These are phyloP conservation scores for Cercospora sesami DNA, from an alignment of 2,329 filamentous ascomycete genomes.

Conservation along the genomic window DNA sequence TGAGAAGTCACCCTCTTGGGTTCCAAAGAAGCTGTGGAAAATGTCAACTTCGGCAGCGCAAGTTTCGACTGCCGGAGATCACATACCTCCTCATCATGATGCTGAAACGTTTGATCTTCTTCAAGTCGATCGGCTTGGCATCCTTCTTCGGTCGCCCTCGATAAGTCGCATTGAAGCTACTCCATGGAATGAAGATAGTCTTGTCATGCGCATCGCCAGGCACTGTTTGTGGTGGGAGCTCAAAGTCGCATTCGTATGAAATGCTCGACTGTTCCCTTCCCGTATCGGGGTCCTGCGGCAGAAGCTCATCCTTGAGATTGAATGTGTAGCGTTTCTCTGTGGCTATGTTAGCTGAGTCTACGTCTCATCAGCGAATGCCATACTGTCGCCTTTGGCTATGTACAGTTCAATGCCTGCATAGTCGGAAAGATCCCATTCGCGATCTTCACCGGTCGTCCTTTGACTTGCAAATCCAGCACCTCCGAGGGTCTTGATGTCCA, in stretches of 20 bases:
- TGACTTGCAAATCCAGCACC: constrained; percentile 83
- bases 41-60: background rate
- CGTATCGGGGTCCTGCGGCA: constrained; percentile 57
- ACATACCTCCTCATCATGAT: constrained; percentile 77
- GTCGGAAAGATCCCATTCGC: constrained; percentile 62
- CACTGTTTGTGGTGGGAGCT: constrained; percentile 36
- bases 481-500: constrained; percentile 73
- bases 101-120: constrained; percentile 64
- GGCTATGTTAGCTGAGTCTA: background rate
- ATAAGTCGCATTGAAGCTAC: constrained; percentile 69
- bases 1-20: constrained; percentile 68
- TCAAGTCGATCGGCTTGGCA: constrained; percentile 59
- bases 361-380: background rate
- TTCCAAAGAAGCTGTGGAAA: constrained; percentile 67
- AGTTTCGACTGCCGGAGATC: background rate
- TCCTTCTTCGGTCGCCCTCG: constrained; percentile 66
- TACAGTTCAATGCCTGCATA: constrained; percentile 48
- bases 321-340: constrained; percentile 67
- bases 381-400: constrained; percentile 26
- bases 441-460: constrained; percentile 59
- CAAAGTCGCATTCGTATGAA: constrained; percentile 74
- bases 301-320: constrained; percentile 69
- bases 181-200: constrained; percentile 62
- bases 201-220: constrained; percentile 31
- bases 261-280: constrained; percentile 71